phyloP scores from a whole-genome alignment of 345 rosid species.

The Populus tremula region DNA sequence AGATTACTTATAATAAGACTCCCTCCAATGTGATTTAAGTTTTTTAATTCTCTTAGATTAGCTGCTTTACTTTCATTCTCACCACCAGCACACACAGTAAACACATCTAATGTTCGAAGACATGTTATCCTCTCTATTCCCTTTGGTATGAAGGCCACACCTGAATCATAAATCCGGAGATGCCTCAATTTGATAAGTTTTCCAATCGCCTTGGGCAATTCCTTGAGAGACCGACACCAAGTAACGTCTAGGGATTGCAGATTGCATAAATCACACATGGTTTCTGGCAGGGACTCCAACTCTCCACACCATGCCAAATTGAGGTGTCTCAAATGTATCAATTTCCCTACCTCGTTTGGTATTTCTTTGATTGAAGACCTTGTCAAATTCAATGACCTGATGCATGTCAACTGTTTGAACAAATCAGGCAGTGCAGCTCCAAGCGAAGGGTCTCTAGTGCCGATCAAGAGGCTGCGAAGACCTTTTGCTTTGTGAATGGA shows the following conservation, averaged over 20 bases:
- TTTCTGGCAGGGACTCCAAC: constrained; percentile 7
- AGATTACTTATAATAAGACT: no score
- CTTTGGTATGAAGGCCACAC: neutral
- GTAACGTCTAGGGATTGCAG: neutral
- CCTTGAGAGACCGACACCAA: neutral
- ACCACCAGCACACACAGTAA: neutral
- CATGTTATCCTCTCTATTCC: constrained; percentile 12
- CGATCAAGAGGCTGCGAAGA: no score
- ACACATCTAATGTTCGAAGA: neutral
- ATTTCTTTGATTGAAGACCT: neutral
- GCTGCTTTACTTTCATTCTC: no score
- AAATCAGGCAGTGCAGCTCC: no score
- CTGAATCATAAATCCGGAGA: neutral
- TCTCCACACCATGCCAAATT: neutral
- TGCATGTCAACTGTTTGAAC: no score
- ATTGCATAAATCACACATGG: constrained; percentile 10
- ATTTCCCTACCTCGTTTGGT: neutral
- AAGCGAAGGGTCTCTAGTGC: no score
- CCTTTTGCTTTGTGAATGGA: no score
- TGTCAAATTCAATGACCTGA: neutral
- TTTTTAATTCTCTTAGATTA: no score
- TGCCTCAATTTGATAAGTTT: constrained; percentile 11
- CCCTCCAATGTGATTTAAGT: no score
- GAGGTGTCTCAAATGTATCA: constrained; percentile 13
- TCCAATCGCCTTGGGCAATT: constrained; percentile 7